Conservation (phyloP, 805 yeast species). For the Myxozyma udenii region DNA sequence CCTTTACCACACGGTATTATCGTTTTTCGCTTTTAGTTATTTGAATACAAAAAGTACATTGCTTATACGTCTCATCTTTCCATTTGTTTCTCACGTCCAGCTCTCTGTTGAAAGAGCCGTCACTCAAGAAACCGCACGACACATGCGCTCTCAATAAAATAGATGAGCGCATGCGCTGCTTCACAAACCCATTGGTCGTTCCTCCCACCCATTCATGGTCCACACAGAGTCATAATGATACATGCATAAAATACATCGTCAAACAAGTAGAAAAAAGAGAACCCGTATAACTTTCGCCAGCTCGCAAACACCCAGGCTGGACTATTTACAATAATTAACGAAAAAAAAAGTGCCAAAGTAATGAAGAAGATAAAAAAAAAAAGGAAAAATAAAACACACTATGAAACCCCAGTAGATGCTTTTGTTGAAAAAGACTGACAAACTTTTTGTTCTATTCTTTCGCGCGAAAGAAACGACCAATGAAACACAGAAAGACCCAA, state of each 20-base stretch:
- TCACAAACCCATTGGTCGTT: too few species aligned
- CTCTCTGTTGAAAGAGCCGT: too few species aligned
- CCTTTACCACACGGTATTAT: too few species aligned
- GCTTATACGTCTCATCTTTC: too few species aligned
- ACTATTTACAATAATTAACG: not conserved
- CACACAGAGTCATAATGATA: not conserved
- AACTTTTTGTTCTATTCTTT: conserved; percentile 13
- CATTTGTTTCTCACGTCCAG: too few species aligned
- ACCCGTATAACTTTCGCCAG: not conserved
- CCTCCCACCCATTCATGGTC: too few species aligned
- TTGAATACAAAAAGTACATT: too few species aligned
- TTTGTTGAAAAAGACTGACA: conserved; percentile 31
- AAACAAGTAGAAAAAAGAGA: not conserved
- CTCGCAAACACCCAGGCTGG: too few species aligned
- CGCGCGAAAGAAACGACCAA: conserved; percentile 25
- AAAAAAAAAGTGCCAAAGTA: not conserved
- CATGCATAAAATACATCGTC: not conserved
- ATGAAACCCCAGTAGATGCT: conserved; percentile 23
- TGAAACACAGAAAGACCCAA: not conserved
- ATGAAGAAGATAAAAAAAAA: not conserved
- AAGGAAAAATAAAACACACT: not conserved
- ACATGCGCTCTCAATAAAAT: too few species aligned
- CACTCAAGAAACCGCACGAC: too few species aligned
- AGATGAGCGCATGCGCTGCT: too few species aligned
- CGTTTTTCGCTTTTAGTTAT: too few species aligned